Percentiles rank a stretch among this genome's conserved stretches.
Evolutionary conservation across 352 stramenopile genomes (phyloP).

Genomic region (Globisporangium yorkense): DNA sequence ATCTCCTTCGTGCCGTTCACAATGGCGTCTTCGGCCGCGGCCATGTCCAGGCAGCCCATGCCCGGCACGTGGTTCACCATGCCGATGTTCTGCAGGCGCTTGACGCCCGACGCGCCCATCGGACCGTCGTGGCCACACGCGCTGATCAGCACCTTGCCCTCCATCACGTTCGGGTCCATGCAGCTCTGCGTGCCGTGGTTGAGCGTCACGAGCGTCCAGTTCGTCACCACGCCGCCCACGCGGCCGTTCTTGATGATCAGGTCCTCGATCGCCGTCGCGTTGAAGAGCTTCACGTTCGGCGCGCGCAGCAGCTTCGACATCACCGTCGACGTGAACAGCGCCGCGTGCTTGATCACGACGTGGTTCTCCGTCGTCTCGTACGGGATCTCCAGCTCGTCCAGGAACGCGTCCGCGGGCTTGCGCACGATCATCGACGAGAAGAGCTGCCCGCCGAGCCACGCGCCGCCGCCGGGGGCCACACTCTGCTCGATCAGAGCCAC

Average conservation of each 20-base stretch:
- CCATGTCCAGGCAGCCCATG: slow-evolving; percentile 59
- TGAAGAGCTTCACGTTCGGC: slow-evolving; percentile 69
- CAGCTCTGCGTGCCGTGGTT: slow-evolving; percentile 68
- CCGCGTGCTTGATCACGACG: slow-evolving; percentile 63
- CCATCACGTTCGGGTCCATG: slow-evolving; percentile 73
- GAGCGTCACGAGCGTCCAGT: slow-evolving; percentile 62
- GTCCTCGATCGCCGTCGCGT: slow-evolving; percentile 63
- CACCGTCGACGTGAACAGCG: slow-evolving; percentile 59
- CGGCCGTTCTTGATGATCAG: slow-evolving; percentile 59
- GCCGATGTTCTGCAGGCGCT: slow-evolving; percentile 59
- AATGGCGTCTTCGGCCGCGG: slow-evolving; percentile 52
- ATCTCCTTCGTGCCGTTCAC: slow-evolving; percentile 61
- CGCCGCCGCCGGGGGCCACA: slow-evolving; percentile 44
- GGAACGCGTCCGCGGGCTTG: slow-evolving; percentile 52
- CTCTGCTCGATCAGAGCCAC: slow-evolving; percentile 62
- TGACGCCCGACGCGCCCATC: slow-evolving; percentile 58
- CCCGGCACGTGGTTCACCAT: slow-evolving; percentile 53
- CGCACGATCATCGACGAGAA: slow-evolving; percentile 69
- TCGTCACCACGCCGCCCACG: slow-evolving; percentile 59
- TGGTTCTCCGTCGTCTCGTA: slow-evolving; percentile 61
- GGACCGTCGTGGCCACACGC: slow-evolving; percentile 55
- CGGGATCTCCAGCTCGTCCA: slow-evolving; percentile 62
- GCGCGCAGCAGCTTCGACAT: slow-evolving; percentile 52
- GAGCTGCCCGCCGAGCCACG: slow-evolving; percentile 55
- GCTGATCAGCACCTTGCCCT: slow-evolving; percentile 61